A percentile compares a stretch with the other conserved stretches of the same genome.
Evolutionary conservation across 768 basidiomycete species (phyloP).

Genomic region (Russula brevipes): DNA sequence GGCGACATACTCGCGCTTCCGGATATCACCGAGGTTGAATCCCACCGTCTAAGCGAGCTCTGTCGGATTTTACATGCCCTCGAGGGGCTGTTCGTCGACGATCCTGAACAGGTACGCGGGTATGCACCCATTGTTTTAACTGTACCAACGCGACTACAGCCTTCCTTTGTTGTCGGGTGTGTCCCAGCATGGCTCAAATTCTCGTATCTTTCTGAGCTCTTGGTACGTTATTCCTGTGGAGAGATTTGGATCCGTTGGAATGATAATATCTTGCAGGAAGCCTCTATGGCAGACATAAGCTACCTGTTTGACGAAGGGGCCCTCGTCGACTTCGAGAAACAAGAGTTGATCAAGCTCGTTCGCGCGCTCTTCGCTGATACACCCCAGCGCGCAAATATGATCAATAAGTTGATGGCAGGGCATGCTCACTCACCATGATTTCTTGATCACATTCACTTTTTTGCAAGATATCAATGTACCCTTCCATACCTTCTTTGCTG

Average conservation of each 20-base stretch:
- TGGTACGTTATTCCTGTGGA: slow-evolving; percentile 50
- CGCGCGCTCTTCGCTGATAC: slow-evolving; percentile 87
- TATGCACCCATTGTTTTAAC: not conserved
- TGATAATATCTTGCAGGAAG: slow-evolving; percentile 52
- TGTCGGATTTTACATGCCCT: slow-evolving; percentile 73
- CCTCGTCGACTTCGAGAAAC: slow-evolving; percentile 81
- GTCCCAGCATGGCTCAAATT: slow-evolving; percentile 96
- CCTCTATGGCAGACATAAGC: slow-evolving; percentile 84
- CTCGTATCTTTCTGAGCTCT: slow-evolving; percentile 85
- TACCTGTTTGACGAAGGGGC: slow-evolving; percentile 90
- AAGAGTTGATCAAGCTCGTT: slow-evolving; percentile 78
- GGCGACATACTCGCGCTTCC: slow-evolving; percentile 67
- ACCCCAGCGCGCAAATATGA: slow-evolving; percentile 69
- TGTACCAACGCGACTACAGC: slow-evolving; percentile 34
- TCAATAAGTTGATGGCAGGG: slow-evolving; percentile 64
- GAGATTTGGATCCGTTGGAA: slow-evolving; percentile 8
- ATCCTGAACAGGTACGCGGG: slow-evolving; percentile 49
- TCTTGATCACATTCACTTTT: not conserved
- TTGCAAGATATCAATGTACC: not conserved
- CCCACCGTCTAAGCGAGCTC: slow-evolving; percentile 74
- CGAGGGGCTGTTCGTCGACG: slow-evolving; percentile 75
- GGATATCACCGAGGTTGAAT: slow-evolving; percentile 88
- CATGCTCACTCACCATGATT: slow-evolving; percentile 39
- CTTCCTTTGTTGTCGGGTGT: slow-evolving; percentile 74
- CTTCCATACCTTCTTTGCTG: not conserved